Evolutionary conservation across 805 yeast genomes (phyloP), one percentile per base, ranked within the genome.

Genomic region (Cyberlindnera maritima): DNA sequence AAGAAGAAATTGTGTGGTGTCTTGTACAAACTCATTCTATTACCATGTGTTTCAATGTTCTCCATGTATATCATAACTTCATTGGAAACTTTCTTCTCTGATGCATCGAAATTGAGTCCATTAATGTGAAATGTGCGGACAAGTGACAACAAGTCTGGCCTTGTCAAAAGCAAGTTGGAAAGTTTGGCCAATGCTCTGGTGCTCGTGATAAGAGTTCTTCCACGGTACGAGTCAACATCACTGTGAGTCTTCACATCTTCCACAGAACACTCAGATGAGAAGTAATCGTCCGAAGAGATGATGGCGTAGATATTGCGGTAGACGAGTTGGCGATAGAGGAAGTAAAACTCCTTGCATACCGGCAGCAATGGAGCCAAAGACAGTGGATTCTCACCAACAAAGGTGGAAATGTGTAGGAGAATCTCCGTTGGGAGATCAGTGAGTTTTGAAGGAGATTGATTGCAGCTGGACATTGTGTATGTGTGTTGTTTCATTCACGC

Each of bases 301-400:
- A 55, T 38, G 11, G 52, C 51, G 19, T 44, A 47, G 15, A 57
- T 57, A 12, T 49, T 39, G 4, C 37, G 23, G 35, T 53, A 57
- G 13, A 57, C 17, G 3, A 36, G 25, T 11, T 46, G 36, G 20
- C 56, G 47, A 20, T 41, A 44, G 1, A 39, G 20, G 9, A 23
- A 20, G 43, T 55, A 50, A 25, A 53, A 43, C 13, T 43, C 41
- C 35, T 40, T 51, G 29, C 53, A 54, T 1, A 52, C 47, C 2
- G 51, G 19, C 18, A 56, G 32, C 18, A 48, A 40, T 0, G 46
- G 47, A 1, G 46, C 37, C 12, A 54, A 25, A 1, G 18, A 8
- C 19, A 25, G 28, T 7, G 53, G 49, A 19, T 50, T 39, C 4
- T 45, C 48, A 5, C 47, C 44, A 1, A 42, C 28, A 20, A 46